Evolutionary conservation across 73 alveolate species (phyloP), one percentile per base, ranked within the genome.

Genomic region (Breviolum minutum): DNA sequence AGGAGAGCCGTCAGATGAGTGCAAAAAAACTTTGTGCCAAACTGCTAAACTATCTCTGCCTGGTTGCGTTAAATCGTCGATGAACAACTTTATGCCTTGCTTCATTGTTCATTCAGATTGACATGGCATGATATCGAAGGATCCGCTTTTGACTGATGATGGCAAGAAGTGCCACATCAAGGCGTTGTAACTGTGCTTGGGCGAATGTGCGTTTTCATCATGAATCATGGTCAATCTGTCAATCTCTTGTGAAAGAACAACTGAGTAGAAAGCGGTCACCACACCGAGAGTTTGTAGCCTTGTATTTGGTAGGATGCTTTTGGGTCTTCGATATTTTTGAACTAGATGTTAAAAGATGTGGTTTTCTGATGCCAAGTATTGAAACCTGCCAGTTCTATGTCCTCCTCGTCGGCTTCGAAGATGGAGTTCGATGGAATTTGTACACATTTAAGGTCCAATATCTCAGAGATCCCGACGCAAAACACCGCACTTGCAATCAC

Each of bases 121-220:
- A 14, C 6, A 4, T 11, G 48, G 61, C 8, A 60, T 3, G 32
- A 16, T 32, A 24, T 13, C 12, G 27, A 63, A 93, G 98, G 98
- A 93, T 73, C 98, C 98, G 29, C 83, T 93, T 26, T 63, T 93
- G 82, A 62, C 20, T 74, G 98, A 93, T 74, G 98, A 93, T 77
- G 98, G 98, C 69, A 76, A 81, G 69, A 93, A 93, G 92, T 93
- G 98, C 92, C 98, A 93, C 92, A 93, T 93, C 61, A 93, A 93
- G 98, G 92, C 26, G n/a, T 8, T 12, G 62, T 17, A n/a, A 6
- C 19, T 30, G 94, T 12, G 24, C 32, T 81, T 20, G 29, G 66
- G 10, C 63, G 63, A 13, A 40, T 20, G 29, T 70, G 24, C 8
- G 70, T 48, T 12, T 27, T 71, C 94, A 8, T 17, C 20, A 40